Base-by-base conservation (phyloP, 1,139 yeast species). In the Yamadazyma membranifaciens region DNA sequence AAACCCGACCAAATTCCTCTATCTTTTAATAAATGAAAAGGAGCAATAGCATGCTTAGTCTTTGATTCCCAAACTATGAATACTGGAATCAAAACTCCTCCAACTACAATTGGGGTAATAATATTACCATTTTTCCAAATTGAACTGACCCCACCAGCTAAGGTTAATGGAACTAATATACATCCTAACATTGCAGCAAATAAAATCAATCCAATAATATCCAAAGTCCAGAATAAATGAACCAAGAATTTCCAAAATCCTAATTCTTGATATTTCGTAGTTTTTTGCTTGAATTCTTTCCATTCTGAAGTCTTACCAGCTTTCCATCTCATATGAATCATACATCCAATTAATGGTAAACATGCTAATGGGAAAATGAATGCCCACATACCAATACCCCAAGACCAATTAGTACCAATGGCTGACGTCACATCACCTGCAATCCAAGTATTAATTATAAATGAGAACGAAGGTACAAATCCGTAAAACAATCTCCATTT, bases 391-490 rank as follows among this genome's bases (percentile, higher is more conserved):
- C 66, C 68, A 37, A 65, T 59, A 22, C 69, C 67, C 56, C 59
- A 63, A 34, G 52, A 50, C 68, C 69, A 64, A 30, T 45, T 35
- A 9, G 34, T 16, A 39, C 49, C 37, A 32, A 56, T 45, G 10
- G 50, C 52, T 14, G 35, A 48, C 12, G 76, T 65, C 35, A 83
- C 65, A 48, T 80, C 65, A 56, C 89, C 92, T 20, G 81, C 63
- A 39, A 83, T 69, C 92, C 92, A 85, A n/a, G 91, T 81, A 57
- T 81, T 84, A 59, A 85, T 81, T 47, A 84, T 77, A 50, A 73
- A 80, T 3, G 92, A 91, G 52, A 77, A 65, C 2, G 86, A 77
- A 14, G 89, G 87, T 25, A 80, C 67, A 50, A 81, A 76, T 22
- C 81, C 73, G 47, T 71, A 72, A 38, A 76, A 67, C 48, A 83